A percentile compares a stretch with the other conserved stretches of the same genome.
Evolutionary conservation across 2,329 filamentous ascomycete genomes (phyloP).

Genomic region (Colletotrichum abscissum): DNA sequence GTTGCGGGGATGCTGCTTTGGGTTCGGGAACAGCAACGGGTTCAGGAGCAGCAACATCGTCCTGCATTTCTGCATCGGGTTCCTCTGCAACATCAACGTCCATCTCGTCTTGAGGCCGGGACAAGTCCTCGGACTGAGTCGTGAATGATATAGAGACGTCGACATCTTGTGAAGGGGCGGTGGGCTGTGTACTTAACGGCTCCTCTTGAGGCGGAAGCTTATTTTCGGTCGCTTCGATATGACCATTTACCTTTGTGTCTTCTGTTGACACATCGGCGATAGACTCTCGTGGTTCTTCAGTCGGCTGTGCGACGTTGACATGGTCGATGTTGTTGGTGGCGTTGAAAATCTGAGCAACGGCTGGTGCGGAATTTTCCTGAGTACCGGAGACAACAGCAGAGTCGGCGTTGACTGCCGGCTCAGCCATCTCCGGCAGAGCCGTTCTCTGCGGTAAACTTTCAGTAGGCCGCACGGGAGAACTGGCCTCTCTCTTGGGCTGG

Average conservation of each 20-base stretch:
- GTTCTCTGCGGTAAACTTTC: conserved; percentile 16
- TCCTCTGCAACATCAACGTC: conserved; percentile 18
- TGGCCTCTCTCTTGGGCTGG: conserved; percentile 26
- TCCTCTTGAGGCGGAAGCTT: not conserved
- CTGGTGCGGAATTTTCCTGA: conserved; percentile 25
- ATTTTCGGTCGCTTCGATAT: conserved; percentile 1
- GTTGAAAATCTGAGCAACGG: conserved; percentile 1
- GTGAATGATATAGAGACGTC: conserved; percentile 3
- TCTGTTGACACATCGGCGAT: not conserved
- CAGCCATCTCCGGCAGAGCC: conserved; percentile 27
- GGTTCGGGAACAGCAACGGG: conserved; percentile 19
- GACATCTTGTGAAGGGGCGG: not conserved
- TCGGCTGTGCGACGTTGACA: not conserved
- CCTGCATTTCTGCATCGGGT: not conserved
- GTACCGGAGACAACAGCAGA: conserved; percentile 5
- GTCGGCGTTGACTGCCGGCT: conserved; percentile 9
- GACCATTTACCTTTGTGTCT: conserved; percentile 10
- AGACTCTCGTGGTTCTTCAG: not conserved
- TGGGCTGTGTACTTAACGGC: not conserved
- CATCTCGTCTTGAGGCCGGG: conserved; percentile 18
- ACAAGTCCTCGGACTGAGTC: not conserved
- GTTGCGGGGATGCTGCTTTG: conserved; percentile 30
- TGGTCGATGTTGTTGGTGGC: not conserved
- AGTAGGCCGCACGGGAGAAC: conserved; percentile 27
- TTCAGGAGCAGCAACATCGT: not conserved